Conservation (phyloP, 2,329 filamentous ascomycete species). For the Trichoderma atroviride region DNA sequence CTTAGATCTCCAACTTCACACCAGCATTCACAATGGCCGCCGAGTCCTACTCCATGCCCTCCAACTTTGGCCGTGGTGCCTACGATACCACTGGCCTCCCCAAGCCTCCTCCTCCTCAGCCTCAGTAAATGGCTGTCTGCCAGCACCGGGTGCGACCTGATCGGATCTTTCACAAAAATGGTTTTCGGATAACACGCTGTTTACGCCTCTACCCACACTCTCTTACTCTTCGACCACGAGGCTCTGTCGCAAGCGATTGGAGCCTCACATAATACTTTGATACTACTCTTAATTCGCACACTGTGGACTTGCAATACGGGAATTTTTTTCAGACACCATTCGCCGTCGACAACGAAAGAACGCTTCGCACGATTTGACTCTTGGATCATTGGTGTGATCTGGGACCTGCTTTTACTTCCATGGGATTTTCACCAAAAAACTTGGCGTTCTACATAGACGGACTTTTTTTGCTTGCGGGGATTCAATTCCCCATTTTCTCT, state of each 20-base stretch:
- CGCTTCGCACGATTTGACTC: slow-evolving; percentile 24
- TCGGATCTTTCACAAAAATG: background rate
- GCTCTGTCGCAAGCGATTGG: background rate
- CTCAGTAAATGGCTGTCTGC: slow-evolving; percentile 37
- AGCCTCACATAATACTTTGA: slow-evolving; percentile 6
- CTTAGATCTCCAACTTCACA: background rate
- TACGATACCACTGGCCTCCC: slow-evolving; percentile 55
- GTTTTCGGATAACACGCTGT: background rate
- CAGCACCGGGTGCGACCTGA: slow-evolving; percentile 3
- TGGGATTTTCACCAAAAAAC: slow-evolving; percentile 13
- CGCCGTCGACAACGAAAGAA: slow-evolving; percentile 25
- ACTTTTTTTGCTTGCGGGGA: slow-evolving; percentile 28
- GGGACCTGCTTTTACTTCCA: slow-evolving; percentile 28
- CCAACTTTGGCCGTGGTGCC: slow-evolving; percentile 55
- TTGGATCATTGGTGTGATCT: slow-evolving; percentile 25
- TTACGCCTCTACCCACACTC: background rate
- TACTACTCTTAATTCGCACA: slow-evolving; percentile 31
- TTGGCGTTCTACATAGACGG: slow-evolving; percentile 42
- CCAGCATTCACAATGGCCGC: slow-evolving; percentile 41
- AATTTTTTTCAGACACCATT: slow-evolving; percentile 41
- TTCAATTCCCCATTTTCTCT: slow-evolving; percentile 30
- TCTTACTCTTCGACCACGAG: slow-evolving; percentile 4
- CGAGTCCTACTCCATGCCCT: slow-evolving; percentile 38
- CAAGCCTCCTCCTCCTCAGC: slow-evolving; percentile 51
- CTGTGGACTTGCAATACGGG: slow-evolving; percentile 39